Conservation (phyloP, 768 basidiomycete genomes). For the Rhizopogon vinicolor region DNA sequence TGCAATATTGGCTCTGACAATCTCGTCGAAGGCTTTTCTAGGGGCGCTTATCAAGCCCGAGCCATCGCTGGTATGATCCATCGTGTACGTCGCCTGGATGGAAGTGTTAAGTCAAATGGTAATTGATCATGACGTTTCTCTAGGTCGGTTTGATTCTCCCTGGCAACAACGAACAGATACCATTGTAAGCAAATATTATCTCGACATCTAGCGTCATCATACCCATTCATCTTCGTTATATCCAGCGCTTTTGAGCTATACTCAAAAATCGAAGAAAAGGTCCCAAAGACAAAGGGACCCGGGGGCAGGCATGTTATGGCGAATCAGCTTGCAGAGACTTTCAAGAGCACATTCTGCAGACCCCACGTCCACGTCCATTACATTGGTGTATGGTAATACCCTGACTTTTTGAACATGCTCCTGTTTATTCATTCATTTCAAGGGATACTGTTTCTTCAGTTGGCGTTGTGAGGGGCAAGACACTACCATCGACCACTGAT, state of each 20-base stretch:
- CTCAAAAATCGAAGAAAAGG: conserved; percentile 5
- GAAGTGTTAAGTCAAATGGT: conserved; percentile 1
- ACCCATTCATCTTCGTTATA: background rate
- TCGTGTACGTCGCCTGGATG: conserved; percentile 12
- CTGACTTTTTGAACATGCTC: background rate
- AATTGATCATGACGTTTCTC: background rate
- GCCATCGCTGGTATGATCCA: conserved; percentile 33
- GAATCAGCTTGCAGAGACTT: conserved; percentile 11
- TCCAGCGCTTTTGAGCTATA: conserved; percentile 28
- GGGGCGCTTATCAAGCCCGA: conserved; percentile 38
- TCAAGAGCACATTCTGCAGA: conserved; percentile 25
- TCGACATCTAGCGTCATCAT: background rate
- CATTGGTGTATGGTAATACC: conserved; percentile 27
- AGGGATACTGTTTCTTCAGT: conserved; percentile 34
- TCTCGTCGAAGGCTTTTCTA: conserved; percentile 32
- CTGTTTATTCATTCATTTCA: background rate
- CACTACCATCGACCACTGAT: conserved; percentile 11
- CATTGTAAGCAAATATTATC: conserved; percentile 20
- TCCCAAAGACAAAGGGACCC: background rate
- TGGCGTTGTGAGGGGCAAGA: conserved; percentile 16
- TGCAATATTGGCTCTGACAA: background rate
- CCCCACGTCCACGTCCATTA: conserved; percentile 25
- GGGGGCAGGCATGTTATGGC: background rate
- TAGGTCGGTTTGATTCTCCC: conserved; percentile 30
- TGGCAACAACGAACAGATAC: conserved; percentile 30